Conservation (phyloP, 2,329 filamentous ascomycete species). For the Penicillium sp. region DNA sequence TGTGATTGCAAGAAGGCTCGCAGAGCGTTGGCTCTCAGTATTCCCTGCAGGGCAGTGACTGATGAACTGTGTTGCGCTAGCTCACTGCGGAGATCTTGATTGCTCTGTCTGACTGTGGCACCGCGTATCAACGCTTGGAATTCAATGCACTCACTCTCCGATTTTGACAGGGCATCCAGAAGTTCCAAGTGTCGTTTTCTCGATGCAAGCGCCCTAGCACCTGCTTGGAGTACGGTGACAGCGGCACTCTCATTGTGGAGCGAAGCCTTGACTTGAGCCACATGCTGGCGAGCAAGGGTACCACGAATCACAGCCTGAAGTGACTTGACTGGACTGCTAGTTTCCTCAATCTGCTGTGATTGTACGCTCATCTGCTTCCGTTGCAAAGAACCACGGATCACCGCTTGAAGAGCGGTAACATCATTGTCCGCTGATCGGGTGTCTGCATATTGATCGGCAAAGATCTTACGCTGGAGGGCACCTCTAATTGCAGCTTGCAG, state of each 20-base stretch:
- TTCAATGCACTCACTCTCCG: constrained; percentile 40
- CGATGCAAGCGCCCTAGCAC: constrained; percentile 33
- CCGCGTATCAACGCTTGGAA: constrained; percentile 51
- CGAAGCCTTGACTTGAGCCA: constrained; percentile 24
- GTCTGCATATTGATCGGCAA: constrained; percentile 39
- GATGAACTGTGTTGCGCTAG: constrained; percentile 30
- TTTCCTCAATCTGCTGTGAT: constrained; percentile 45
- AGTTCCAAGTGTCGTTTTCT: constrained; percentile 43
- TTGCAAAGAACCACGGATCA: constrained; percentile 47
- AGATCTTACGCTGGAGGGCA: constrained; percentile 44
- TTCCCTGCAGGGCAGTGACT: constrained; percentile 35
- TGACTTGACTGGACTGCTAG: constrained; percentile 48
- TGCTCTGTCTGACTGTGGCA: constrained; percentile 26
- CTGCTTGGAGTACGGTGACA: constrained; percentile 39
- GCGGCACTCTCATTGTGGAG: constrained; percentile 28
- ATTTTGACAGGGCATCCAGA: constrained; percentile 42
- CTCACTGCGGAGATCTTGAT: constrained; percentile 28
- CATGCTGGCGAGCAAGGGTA: constrained; percentile 45
- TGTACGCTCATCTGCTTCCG: constrained; percentile 46
- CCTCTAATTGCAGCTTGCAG: constrained; percentile 70
- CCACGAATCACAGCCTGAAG: constrained; percentile 64
- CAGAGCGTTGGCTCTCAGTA: constrained; percentile 30
- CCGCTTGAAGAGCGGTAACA: constrained; percentile 43
- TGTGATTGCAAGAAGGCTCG: constrained; percentile 34
- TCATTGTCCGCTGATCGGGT: constrained; percentile 50